Conservation (phyloP, 2,329 filamentous ascomycete genomes). For the Albophoma yamanashiensis region DNA sequence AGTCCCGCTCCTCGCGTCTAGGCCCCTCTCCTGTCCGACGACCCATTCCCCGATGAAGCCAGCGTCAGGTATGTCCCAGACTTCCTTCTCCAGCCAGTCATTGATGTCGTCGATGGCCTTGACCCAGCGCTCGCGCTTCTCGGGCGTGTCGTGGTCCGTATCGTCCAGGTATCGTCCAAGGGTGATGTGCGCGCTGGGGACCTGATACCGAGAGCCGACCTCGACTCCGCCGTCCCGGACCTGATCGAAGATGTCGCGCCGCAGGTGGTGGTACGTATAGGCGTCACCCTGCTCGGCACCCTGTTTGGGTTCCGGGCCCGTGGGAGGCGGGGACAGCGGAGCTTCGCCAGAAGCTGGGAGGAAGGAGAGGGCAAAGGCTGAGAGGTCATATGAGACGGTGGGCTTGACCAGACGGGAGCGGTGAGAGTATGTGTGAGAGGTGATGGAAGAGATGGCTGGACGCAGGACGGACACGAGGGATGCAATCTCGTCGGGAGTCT, state of each 20-base stretch:
- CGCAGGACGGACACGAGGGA: slow-evolving; percentile 47
- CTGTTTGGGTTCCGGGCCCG: slow-evolving; percentile 22
- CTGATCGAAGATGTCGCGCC: slow-evolving; percentile 62
- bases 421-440: slow-evolving; percentile 55
- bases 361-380: slow-evolving; percentile 80
- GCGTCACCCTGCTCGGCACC: slow-evolving; percentile 40
- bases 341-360: slow-evolving; percentile 63
- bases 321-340: slow-evolving; percentile 23
- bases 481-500: slow-evolving; percentile 57
- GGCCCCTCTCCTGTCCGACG: slow-evolving; percentile 73
- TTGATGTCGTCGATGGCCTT: slow-evolving; percentile 67
- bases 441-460: slow-evolving; percentile 46
- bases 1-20: slow-evolving; percentile 63
- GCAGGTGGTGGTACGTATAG: slow-evolving; percentile 87
- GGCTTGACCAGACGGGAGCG: slow-evolving; percentile 72
- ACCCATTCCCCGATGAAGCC: slow-evolving; percentile 61
- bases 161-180: slow-evolving; percentile 68
- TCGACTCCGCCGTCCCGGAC: slow-evolving; percentile 52
- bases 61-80: slow-evolving; percentile 48
- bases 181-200: slow-evolving; percentile 84
- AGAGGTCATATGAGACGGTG: slow-evolving; percentile 71
- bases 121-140: slow-evolving; percentile 55
- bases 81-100: slow-evolving; percentile 56
- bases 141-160: slow-evolving; percentile 48
- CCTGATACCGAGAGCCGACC: slow-evolving; percentile 71